phyloP scores from a whole-genome alignment of 1,139 yeast species.

The Pichia sp. region DNA sequence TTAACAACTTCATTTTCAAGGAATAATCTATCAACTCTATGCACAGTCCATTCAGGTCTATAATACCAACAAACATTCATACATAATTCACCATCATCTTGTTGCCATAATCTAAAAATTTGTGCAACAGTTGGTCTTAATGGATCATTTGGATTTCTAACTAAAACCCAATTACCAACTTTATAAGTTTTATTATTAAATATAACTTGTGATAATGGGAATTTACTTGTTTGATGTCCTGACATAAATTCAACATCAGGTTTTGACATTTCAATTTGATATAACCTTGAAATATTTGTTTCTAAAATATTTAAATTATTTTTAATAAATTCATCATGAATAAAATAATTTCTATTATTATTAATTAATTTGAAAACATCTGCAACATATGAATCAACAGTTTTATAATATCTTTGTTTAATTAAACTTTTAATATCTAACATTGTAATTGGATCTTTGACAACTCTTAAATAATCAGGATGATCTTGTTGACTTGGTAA shows the following conservation, averaged over 20 bases:
- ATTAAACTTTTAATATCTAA: slow-evolving; percentile 79
- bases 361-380: slow-evolving; percentile 73
- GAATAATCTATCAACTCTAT: slow-evolving; percentile 80
- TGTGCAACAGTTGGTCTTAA: slow-evolving; percentile 91
- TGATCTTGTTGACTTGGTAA: slow-evolving; percentile 66
- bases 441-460: slow-evolving; percentile 70
- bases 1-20: slow-evolving; percentile 93
- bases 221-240: slow-evolving; percentile 41
- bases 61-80: slow-evolving; percentile 97
- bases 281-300: slow-evolving; percentile 50
- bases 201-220: slow-evolving; percentile 73
- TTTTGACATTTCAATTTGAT: slow-evolving; percentile 67
- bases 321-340: slow-evolving; percentile 46
- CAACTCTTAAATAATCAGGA: slow-evolving; percentile 61
- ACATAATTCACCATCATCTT: slow-evolving; percentile 74
- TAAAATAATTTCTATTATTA: slow-evolving; percentile 60
- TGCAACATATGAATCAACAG: slow-evolving; percentile 66
- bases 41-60: slow-evolving; percentile 96
- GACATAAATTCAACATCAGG: slow-evolving; percentile 79
- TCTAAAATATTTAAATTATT: slow-evolving; percentile 61
- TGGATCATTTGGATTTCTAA: slow-evolving; percentile 81
- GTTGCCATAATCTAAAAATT: slow-evolving; percentile 80
- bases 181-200: slow-evolving; percentile 68
- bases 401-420: slow-evolving; percentile 75
- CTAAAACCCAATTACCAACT: slow-evolving; percentile 94